Conservation (phyloP, 495 filamentous ascomycete genomes). For the Hypoxylon lienhwacheense region DNA sequence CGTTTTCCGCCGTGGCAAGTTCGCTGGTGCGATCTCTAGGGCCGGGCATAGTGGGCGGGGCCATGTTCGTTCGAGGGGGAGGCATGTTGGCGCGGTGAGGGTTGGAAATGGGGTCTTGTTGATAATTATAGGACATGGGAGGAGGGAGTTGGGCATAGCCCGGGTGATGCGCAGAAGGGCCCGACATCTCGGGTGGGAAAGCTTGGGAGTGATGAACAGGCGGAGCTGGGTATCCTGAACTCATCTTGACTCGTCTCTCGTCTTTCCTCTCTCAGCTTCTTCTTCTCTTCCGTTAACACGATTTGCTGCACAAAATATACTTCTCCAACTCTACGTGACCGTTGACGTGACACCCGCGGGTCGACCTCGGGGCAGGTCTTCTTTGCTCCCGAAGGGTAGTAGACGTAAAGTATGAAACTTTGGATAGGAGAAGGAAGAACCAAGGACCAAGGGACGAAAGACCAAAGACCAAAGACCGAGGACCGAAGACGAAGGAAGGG, state of each 20-base stretch:
- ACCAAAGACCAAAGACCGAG: neutral
- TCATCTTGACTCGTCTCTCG: constrained; percentile 31
- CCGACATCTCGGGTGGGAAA: constrained; percentile 37
- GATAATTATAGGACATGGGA: constrained; percentile 38
- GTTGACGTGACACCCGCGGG: constrained; percentile 1
- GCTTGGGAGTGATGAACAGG: constrained; percentile 37
- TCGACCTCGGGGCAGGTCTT: constrained; percentile 1
- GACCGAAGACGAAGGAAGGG: neutral
- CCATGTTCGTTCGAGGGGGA: constrained; percentile 39
- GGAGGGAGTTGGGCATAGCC: constrained; percentile 40
- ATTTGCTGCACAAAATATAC: constrained; percentile 9
- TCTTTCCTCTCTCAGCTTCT: too few species aligned
- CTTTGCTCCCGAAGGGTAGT: constrained; percentile 11
- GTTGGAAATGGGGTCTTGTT: constrained; percentile 38
- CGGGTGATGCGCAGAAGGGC: constrained; percentile 35
- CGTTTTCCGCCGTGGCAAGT: constrained; percentile 27
- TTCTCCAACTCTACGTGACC: constrained; percentile 1
- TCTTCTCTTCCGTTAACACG: too few species aligned
- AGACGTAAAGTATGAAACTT: neutral
- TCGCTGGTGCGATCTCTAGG: constrained; percentile 29
- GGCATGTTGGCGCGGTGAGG: constrained; percentile 41
- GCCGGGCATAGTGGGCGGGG: constrained; percentile 38
- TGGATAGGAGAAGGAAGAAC: neutral
- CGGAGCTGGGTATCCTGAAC: constrained; percentile 41
- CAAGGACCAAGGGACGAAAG: too few species aligned